Percentiles rank a stretch among this genome's conserved stretches.
Evolutionary conservation across 176 grass and related monocot species (phyloP).

Genomic region (Juncus inflexus): DNA sequence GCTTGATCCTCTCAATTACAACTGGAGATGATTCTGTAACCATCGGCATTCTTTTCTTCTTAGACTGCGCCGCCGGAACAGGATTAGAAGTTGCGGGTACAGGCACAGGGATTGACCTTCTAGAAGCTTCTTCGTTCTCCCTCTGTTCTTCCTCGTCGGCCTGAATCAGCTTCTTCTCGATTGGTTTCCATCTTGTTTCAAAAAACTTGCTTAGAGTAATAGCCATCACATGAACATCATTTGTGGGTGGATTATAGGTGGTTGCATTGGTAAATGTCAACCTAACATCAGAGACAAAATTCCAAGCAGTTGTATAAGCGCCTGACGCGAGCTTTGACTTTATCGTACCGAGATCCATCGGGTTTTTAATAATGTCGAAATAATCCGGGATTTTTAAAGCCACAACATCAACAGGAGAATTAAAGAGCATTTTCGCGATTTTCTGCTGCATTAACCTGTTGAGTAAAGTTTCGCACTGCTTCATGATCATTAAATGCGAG

Average conservation of each 20-base stretch:
- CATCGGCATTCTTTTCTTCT: slow-evolving; percentile 53
- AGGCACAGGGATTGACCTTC: background rate
- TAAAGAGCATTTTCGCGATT: slow-evolving; percentile 58
- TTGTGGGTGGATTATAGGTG: slow-evolving; percentile 74
- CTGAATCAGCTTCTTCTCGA: slow-evolving; percentile 72
- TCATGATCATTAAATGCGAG: slow-evolving; percentile 37
- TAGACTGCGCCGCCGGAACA: slow-evolving; percentile 33
- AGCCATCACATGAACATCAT: slow-evolving; percentile 79
- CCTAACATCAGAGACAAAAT: slow-evolving; percentile 83
- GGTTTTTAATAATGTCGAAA: slow-evolving; percentile 67
- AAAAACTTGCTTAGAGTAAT: slow-evolving; percentile 71
- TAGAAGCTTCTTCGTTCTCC: slow-evolving; percentile 13
- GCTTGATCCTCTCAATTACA: slow-evolving; percentile 34
- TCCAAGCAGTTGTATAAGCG: slow-evolving; percentile 49
- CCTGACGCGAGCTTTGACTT: slow-evolving; percentile 53
- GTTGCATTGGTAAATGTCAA: slow-evolving; percentile 84
- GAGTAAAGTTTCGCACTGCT: slow-evolving; percentile 70
- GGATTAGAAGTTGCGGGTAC: slow-evolving; percentile 3
- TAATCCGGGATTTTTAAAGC: slow-evolving; percentile 95
- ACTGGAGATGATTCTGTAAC: slow-evolving; percentile 25
- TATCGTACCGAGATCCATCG: slow-evolving; percentile 87
- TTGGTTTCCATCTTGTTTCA: slow-evolving; percentile 67
- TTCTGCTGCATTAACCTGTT: slow-evolving; percentile 92
- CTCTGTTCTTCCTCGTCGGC: slow-evolving; percentile 5
- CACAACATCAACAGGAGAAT: slow-evolving; percentile 59